A percentile compares a stretch with the other conserved stretches of the same genome.
Conservation (phyloP, 345 rosid species). For the Psidium friedrichsthalianum region DNA sequence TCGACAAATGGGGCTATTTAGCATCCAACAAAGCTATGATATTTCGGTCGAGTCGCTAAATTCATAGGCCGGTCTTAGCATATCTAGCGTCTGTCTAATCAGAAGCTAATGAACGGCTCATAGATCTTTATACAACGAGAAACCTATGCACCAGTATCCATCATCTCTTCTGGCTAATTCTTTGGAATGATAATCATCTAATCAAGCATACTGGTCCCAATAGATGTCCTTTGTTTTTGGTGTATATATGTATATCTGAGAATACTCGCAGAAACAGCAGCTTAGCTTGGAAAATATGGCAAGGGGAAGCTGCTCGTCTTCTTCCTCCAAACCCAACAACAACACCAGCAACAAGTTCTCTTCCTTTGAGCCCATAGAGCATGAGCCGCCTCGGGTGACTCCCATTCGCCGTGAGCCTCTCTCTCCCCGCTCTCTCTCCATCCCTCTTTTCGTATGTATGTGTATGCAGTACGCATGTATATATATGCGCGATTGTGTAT, state of each 20-base stretch:
- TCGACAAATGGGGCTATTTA: neutral
- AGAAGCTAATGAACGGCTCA: neutral
- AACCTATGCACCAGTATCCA: neutral
- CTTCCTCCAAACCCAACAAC: constrained; percentile 37
- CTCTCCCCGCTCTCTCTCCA: neutral
- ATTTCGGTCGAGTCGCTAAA: neutral
- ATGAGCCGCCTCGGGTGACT: constrained; percentile 58
- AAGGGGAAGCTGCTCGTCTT: constrained; percentile 58
- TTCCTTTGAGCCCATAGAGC: constrained; percentile 35
- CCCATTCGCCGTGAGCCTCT: constrained; percentile 64
- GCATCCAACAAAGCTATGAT: neutral
- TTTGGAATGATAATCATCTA: neutral
- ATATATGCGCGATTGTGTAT: neutral
- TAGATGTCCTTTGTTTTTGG: neutral
- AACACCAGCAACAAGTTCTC: constrained; percentile 20
- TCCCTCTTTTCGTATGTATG: neutral
- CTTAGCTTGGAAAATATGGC: constrained; percentile 34
- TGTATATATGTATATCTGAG: neutral
- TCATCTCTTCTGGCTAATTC: neutral
- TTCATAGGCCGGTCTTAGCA: neutral
- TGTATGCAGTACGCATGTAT: neutral
- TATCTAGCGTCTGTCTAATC: neutral
- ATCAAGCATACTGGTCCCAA: neutral
- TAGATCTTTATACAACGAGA: neutral
- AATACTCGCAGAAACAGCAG: constrained; percentile 47